Conservation (phyloP, 108 stramenopile species). For the Thalassiosira profunda region DNA sequence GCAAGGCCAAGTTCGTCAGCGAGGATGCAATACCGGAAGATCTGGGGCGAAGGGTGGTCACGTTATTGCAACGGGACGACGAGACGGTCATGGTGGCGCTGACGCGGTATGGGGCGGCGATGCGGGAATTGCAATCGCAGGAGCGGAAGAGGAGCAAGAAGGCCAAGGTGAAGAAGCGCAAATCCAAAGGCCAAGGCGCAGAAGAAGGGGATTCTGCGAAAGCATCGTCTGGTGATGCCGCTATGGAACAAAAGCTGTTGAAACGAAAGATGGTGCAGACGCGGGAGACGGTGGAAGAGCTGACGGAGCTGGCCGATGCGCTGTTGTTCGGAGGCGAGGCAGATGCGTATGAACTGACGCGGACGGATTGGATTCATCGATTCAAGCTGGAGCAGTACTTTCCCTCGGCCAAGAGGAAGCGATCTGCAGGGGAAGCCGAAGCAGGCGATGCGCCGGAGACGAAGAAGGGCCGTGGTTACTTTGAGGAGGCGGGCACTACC, state of each 20-base stretch:
- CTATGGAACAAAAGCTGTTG: conserved; percentile 4
- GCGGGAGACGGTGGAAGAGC: conserved; percentile 50
- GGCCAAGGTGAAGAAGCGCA: conserved; percentile 40
- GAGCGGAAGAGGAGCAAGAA: conserved; percentile 25
- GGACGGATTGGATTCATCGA: conserved; percentile 51
- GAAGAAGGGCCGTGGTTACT: conserved; percentile 38
- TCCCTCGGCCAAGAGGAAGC: conserved; percentile 6
- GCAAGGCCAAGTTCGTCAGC: conserved; percentile 19
- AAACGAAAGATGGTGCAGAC: conserved; percentile 31
- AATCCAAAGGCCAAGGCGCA: conserved; percentile 10
- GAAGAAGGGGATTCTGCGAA: background rate
- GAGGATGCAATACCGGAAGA: conserved; percentile 27
- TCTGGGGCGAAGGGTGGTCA: conserved; percentile 50
- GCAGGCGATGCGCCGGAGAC: background rate
- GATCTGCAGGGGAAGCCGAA: background rate
- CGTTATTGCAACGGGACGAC: conserved; percentile 45
- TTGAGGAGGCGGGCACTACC: conserved; percentile 6
- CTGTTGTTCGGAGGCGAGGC: conserved; percentile 71
- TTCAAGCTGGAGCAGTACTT: conserved; percentile 24
- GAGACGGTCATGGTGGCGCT: conserved; percentile 76
- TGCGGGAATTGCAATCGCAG: conserved; percentile 28
- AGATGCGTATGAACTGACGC: conserved; percentile 71
- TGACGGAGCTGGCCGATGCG: conserved; percentile 74
- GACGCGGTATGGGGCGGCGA: conserved; percentile 58
- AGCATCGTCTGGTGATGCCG: background rate